Base-by-base conservation (phyloP, 1,284 basidiomycete genomes). In the Irpex sp. region DNA sequence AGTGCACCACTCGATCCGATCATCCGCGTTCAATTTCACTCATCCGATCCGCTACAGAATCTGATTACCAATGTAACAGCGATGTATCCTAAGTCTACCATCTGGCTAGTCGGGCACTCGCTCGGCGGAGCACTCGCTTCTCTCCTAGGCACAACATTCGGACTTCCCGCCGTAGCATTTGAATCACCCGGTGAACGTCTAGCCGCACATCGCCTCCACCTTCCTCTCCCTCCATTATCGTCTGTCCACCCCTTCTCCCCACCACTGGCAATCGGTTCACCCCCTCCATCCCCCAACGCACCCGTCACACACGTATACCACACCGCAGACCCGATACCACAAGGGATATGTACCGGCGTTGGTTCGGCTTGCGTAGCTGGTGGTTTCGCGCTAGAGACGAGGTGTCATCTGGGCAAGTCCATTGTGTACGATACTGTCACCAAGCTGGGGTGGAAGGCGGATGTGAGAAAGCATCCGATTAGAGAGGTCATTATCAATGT, bases 101-200 rank as follows among this genome's bases (percentile, higher is more conserved):
- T 99, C 63, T 99, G 96, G 96, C 82, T 99, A 5, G 87, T 90
- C 10, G 96, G 96, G 0, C 91, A 92, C 67, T 90, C 88, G 18
- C 80, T 99, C 6, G 97, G 96, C 23, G 96, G 96, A 1, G 87
- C 91, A 0, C 78, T 98, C 9, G 90, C 95, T 4, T 87, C 91
- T 12, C 83, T 99, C 47, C 82, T 99, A 4, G 95, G 93, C 0
- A 84, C 91, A 2, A 96, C 96, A 0, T 98, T 96, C 70, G 97
- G 96, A n/a, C 81, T 94, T 2, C 97, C 96, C 0, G 90, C 88
- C 1, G 88, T 99, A 49, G 88, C 96, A 0, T 98, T 96, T 71
- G 95, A 98, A 76, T 83, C 94, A 10, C 96, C 95, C 0, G 96
- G 94, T 16, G 97, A 99, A 70, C 82, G 87, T 12, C 80, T 97